A percentile compares a stretch with the other conserved stretches of the same genome.
Conservation (phyloP, 805 yeast species). For the Suhomyces prunicola region DNA sequence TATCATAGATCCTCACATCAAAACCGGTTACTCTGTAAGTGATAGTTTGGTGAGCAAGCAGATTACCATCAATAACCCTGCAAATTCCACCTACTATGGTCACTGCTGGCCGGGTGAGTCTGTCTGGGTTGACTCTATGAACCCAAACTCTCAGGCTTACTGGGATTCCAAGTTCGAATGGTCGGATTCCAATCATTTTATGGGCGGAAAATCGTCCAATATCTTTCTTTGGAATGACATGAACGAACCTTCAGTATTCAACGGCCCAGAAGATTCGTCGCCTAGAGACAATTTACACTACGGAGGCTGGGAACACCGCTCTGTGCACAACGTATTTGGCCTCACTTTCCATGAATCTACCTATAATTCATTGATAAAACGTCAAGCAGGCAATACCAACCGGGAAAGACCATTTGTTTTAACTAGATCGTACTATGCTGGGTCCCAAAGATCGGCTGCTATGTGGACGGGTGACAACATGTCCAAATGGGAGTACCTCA, state of each 20-base stretch:
- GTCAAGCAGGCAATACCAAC: conserved; percentile 39
- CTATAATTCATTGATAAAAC: conserved; percentile 54
- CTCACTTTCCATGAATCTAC: conserved; percentile 79
- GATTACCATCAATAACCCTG: conserved; percentile 46
- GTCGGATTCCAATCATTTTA: conserved; percentile 36
- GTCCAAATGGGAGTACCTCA: conserved; percentile 87
- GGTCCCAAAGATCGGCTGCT: conserved; percentile 88
- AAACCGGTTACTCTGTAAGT: conserved; percentile 65
- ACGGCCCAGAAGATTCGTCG: conserved; percentile 91
- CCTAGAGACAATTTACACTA: conserved; percentile 78
- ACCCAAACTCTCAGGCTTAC: conserved; percentile 53
- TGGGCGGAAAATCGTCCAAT: conserved; percentile 53
- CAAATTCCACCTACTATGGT: conserved; percentile 61
- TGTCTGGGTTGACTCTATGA: conserved; percentile 85
- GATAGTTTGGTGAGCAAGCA: conserved; percentile 42
- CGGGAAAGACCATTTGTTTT: conserved; percentile 79
- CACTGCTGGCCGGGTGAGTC: conserved; percentile 99
- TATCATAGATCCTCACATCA: conserved; percentile 90
- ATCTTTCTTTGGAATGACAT: conserved; percentile 94
- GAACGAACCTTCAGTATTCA: conserved; percentile 95
- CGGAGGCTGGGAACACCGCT: conserved; percentile 86
- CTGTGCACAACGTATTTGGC: conserved; percentile 86
- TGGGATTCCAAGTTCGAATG: conserved; percentile 59
- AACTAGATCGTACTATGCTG: conserved; percentile 84
- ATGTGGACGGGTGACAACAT: conserved; percentile 98